A percentile compares a stretch with the other conserved stretches of the same genome.
Evolutionary conservation across 2,329 filamentous ascomycete species (phyloP).

Genomic region (Colletotrichum melonis): DNA sequence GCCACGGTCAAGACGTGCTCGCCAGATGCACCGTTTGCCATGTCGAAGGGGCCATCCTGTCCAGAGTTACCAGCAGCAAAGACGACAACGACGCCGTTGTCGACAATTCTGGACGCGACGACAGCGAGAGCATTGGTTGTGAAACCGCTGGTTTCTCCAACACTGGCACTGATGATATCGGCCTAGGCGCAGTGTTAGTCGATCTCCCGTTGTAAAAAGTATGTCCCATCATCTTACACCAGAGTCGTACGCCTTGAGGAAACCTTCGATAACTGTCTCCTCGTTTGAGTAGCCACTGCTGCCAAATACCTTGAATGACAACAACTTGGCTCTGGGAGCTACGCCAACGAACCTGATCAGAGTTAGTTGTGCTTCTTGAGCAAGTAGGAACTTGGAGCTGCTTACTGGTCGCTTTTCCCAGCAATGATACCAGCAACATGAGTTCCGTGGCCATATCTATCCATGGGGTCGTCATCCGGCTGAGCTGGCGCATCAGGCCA

Average conservation of each 20-base stretch:
- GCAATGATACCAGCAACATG: slow-evolving; percentile 47
- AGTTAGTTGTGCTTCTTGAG: slow-evolving; percentile 1
- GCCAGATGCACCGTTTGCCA: slow-evolving; percentile 52
- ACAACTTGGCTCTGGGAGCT: slow-evolving; percentile 43
- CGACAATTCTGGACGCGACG: slow-evolving; percentile 54
- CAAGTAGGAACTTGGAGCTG: neutral
- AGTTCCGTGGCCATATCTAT: slow-evolving; percentile 42
- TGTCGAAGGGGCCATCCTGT: slow-evolving; percentile 58
- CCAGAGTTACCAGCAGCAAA: slow-evolving; percentile 65
- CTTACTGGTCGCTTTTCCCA: slow-evolving; percentile 37
- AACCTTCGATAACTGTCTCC: slow-evolving; percentile 44
- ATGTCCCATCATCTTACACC: slow-evolving; percentile 37
- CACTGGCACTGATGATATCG: slow-evolving; percentile 56
- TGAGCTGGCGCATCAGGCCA: slow-evolving; percentile 30
- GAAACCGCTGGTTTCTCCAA: slow-evolving; percentile 52
- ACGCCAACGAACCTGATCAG: slow-evolving; percentile 38
- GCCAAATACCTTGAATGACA: slow-evolving; percentile 43
- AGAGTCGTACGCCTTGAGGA: slow-evolving; percentile 48
- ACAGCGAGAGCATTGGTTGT: slow-evolving; percentile 54
- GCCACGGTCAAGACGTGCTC: slow-evolving; percentile 55
- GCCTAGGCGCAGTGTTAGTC: neutral
- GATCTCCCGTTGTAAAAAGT: too few relatives aligned
- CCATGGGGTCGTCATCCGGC: slow-evolving; percentile 46
- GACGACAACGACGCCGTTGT: slow-evolving; percentile 59
- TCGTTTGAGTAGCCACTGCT: slow-evolving; percentile 38